Base-by-base conservation (phyloP, 2,329 filamentous ascomycete species). In the Exophiala lecanii-corni region DNA sequence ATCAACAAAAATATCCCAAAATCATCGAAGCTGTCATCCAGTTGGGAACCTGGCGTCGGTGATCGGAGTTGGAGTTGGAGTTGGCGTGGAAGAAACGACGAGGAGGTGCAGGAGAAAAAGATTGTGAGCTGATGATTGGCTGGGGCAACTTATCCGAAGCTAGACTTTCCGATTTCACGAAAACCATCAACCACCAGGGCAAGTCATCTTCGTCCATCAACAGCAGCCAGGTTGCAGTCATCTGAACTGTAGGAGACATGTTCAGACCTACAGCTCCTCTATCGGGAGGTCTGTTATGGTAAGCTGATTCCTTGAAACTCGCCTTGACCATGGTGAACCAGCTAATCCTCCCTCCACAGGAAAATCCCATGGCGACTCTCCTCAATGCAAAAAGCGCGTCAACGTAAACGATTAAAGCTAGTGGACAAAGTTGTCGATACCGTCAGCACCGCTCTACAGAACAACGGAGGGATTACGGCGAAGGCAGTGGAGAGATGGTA, bases 301-400 rank as follows among this genome's bases (percentile, higher is more conserved):
- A 75, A 35, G 67, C 54, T 17, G n/a, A n/a, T n/a, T n/a, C n/a
- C n/a, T n/a, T 9, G 21, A 21, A 20, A 31, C 41, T 30, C 39
- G 21, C 20, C n/a, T n/a, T n/a, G n/a, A n/a, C n/a, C n/a, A n/a
- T n/a, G n/a, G n/a, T n/a, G n/a, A n/a, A n/a, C n/a, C n/a, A 25
- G 36, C 37, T 47, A 26, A 26, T 15, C 26, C 31, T 15, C 3
- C 12, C 21, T 45, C 20, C 57, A n/a, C n/a, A 81, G 86, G 92
- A 98, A 98, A 80, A 89, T 85, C 59, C 92, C 92, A 57, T 98
- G 89, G 89, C 84, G 92, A 50, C 80, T 98, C 61, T 98, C 92
- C 46, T 75, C 79, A 55, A 88, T 87, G 63, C 89, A 95, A 69
- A 97, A 97, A 69, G 78, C 81, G 53, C 84, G 89, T 42, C 89